phyloP scores from a whole-genome alignment of 2,329 filamentous ascomycete genomes.

The Lasiodiplodia gonubiensis region DNA sequence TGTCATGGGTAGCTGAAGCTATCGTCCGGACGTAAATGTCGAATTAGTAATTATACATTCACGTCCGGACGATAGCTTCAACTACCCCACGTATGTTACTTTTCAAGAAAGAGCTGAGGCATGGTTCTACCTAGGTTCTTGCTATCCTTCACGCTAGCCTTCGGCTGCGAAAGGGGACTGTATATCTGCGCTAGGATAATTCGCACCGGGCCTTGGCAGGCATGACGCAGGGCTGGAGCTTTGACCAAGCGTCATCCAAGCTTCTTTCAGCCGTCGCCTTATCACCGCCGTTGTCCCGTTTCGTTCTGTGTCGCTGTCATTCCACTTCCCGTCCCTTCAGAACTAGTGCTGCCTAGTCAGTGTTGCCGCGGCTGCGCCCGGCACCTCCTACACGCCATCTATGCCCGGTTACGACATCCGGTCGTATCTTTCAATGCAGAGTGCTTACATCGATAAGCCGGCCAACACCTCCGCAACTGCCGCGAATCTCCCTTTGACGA shows the following conservation, averaged over 20 bases:
- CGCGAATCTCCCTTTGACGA: background rate
- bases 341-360: background rate
- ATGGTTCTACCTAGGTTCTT: too few species aligned
- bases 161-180: too few species aligned
- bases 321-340: background rate
- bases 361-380: background rate
- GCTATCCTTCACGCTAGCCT: too few species aligned
- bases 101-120: too few species aligned
- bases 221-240: conserved; percentile 20
- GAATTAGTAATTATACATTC: too few species aligned
- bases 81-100: too few species aligned
- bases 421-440: background rate
- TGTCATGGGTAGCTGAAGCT: too few species aligned
- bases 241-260: background rate
- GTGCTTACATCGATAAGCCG: too few species aligned
- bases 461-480: background rate
- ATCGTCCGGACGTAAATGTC: too few species aligned
- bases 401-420: background rate
- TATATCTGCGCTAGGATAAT: too few species aligned
- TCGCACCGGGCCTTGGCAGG: background rate
- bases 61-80: too few species aligned
- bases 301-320: background rate
- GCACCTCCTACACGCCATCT: background rate
- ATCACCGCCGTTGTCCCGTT: background rate
- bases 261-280: background rate